Evolutionary conservation across 176 grass and related monocot genomes (phyloP).

Genomic region (Hordeum vulgare): DNA sequence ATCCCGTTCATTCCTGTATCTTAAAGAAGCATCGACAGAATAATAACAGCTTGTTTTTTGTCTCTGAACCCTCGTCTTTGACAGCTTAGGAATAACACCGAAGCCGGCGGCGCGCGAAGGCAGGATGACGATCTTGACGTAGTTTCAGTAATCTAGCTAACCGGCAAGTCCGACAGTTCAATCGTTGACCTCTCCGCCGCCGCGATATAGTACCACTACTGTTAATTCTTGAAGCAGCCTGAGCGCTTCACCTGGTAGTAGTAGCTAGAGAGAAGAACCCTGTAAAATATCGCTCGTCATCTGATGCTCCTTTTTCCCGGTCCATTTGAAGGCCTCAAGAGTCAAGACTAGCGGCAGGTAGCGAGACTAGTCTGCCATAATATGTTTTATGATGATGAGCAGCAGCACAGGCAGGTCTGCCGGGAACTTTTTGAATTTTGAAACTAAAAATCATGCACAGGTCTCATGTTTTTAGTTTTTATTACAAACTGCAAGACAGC

Average conservation of each 20-base stretch:
- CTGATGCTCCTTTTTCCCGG: background rate
- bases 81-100: constrained; percentile 30
- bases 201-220: background rate
- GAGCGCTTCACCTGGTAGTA: constrained; percentile 16
- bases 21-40: background rate
- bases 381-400: background rate
- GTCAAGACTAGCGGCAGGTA: background rate
- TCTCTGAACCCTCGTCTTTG: background rate
- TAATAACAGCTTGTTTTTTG: constrained; percentile 2
- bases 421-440: background rate
- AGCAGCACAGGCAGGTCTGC: background rate
- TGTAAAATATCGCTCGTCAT: background rate
- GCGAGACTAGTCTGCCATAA: background rate
- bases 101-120: background rate
- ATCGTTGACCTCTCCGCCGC: constrained; percentile 6
- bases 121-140: constrained; percentile 4
- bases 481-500: background rate
- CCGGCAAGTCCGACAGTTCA: constrained; percentile 2
- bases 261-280: constrained; percentile 8
- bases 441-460: background rate
- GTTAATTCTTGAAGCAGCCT: constrained; percentile 24
- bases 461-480: background rate
- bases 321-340: background rate
- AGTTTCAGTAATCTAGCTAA: constrained; percentile 29
- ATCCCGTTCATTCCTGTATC: background rate